Base-by-base conservation (phyloP, 345 rosid genomes). In the Hibiscus mutabilis region DNA sequence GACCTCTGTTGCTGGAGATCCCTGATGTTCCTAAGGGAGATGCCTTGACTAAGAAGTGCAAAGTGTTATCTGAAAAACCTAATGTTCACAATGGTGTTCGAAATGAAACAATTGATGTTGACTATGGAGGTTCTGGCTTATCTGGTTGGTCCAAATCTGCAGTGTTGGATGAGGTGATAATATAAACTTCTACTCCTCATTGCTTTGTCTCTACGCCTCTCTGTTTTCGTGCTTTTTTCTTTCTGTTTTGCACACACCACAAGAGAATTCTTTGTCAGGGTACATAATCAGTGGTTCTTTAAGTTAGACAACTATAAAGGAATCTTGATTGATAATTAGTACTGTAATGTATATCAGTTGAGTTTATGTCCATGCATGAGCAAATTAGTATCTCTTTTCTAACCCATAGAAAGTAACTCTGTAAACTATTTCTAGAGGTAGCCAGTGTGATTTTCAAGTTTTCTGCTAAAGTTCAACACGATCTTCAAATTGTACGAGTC, bases 131-230 rank as follows among this genome's bases (percentile, higher is more conserved):
- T 69, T 81, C 82, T 74, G 83, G 71, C 33, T 74, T 71, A 76
- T 76, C 78, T 57, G 77, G 56, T 79, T 84, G 93, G 89, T 79
- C 76, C 66, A 80, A 76, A 70, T 89, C 97, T 57, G 47, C 75
- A 67, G 79, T 86, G 85, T 79, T 90, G 79, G 77, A 89, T 56
- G 84, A 87, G 92, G 99, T 90, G 74, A 75, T 42, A 21, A 16
- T 12, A 40, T 68, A 14, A 19, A 31, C 25, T 40, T 71, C 57
- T 55, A 44, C 61, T 15, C 42, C 66, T 29, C 68, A 44, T 59
- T 13, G 18, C 35, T 29, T 65, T 65, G 12, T 44, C 3, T 44
- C 11, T n/a, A 21, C 13, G 12, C 12, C 51, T 65, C 6, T 22
- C 55, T 44, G 19, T 22, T 44, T 65, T 13, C 67, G 10, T 18